Evolutionary conservation across 2,329 filamentous ascomycete species (phyloP), one percentile per base, ranked within the genome.

Genomic region (Didymella segeticola): DNA sequence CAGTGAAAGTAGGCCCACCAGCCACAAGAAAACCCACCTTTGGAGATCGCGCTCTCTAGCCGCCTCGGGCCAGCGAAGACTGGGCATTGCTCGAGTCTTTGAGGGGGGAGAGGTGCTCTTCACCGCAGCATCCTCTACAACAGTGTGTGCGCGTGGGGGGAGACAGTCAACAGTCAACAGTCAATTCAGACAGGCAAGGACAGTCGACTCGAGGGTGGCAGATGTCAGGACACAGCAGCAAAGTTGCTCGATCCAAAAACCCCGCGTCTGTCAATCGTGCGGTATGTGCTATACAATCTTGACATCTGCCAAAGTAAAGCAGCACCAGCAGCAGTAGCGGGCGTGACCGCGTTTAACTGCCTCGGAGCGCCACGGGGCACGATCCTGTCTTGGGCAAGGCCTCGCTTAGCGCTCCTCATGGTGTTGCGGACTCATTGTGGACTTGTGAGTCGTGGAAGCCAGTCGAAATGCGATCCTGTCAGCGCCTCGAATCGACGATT

Each of bases 31-130:
- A 19, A 53, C 53, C 23, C 37, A 71, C 68, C 67, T 61, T 43
- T 69, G 66, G 31, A 71, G 62, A 43, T 71, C 67, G 41, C 67
- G 63, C 57, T 71, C 65, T 11, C 68, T 58, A 12, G 60, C 62
- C 27, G 62, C 61, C 53, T 70, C 64, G 19, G 57, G 57, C 43
- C 58, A 66, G 6, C 57, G 43, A 23, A 56, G 38, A 23, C 46
- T 50, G 36, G 55, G 50, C 64, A 67, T 67, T 60, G 47, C 11
- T 53, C 41, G 27, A 30, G 26, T 30, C 38, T 43, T n/a, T n/a
- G n/a, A n/a, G n/a, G n/a, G n/a, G n/a, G n/a, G n/a, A n/a, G n/a
- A n/a, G 22, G 20, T 47, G 2, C 23, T 43, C 39, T 41, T 60
- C 56, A 58, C 43, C 38, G 48, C 55, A 45, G 26, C 62, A 60